phyloP scores from a whole-genome alignment of 768 basidiomycete genomes.

The Xerocomellus chrysenteron region DNA sequence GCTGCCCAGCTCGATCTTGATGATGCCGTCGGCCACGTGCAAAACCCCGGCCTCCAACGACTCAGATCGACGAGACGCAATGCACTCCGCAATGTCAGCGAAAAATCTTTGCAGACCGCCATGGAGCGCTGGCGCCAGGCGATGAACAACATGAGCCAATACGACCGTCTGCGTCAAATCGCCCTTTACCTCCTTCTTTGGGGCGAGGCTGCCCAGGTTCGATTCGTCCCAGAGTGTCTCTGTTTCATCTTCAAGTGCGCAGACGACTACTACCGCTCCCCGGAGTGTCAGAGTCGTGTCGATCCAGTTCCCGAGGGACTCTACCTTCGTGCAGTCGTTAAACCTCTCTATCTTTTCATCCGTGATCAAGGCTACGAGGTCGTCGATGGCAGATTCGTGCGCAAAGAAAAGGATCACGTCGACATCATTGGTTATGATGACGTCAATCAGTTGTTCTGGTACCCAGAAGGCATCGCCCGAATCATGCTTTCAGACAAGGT shows the following conservation, averaged over 20 bases:
- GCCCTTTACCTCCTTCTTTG: constrained; percentile 94
- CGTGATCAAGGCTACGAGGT: constrained; percentile 98
- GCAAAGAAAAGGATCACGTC: constrained; percentile 90
- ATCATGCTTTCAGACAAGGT: constrained; percentile 91
- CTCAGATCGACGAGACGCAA: constrained; percentile 71
- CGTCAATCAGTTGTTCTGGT: constrained; percentile 99
- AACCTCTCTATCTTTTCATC: constrained; percentile 94
- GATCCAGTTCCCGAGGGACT: constrained; percentile 94
- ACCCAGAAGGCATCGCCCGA: constrained; percentile 94
- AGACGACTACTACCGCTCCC: constrained; percentile 97
- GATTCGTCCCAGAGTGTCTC: constrained; percentile 93
- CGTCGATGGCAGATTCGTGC: constrained; percentile 90
- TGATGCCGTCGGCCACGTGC: constrained; percentile 89
- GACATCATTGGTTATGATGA: constrained; percentile 98
- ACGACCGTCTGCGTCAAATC: constrained; percentile 94
- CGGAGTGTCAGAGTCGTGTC: constrained; percentile 93
- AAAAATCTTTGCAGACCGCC: constrained; percentile 75
- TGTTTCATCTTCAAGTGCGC: constrained; percentile 99
- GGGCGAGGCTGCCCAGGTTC: constrained; percentile 98
- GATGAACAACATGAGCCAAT: constrained; percentile 98
- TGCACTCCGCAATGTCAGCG: constrained; percentile 52
- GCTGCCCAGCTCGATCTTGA: constrained; percentile 98
- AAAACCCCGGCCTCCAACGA: constrained; percentile 87
- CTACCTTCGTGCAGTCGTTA: constrained; percentile 88
- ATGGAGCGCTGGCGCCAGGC: constrained; percentile 94